Evolutionary conservation across 441 rosid genomes (phyloP).

Genomic region (Jatropha podagrica): DNA sequence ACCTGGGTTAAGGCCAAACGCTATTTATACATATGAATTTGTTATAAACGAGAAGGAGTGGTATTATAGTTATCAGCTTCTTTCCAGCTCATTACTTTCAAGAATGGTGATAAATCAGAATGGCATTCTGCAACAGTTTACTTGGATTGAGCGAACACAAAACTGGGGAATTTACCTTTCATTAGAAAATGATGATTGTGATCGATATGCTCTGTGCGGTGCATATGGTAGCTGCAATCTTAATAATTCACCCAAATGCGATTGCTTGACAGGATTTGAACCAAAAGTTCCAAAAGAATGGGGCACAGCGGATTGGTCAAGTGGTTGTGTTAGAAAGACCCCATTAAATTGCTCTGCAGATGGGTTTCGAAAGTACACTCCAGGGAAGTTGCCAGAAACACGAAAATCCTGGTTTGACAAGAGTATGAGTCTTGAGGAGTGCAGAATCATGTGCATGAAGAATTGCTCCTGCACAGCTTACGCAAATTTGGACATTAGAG

Average conservation of each 20-base stretch:
- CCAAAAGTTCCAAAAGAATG: slow-evolving; percentile 48
- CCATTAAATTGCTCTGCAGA: slow-evolving; percentile 40
- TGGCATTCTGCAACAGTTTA: slow-evolving; percentile 2
- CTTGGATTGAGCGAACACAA: neutral
- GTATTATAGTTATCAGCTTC: neutral
- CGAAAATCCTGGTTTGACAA: slow-evolving; percentile 27
- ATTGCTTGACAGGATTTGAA: slow-evolving; percentile 51
- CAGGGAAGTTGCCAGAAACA: slow-evolving; percentile 63
- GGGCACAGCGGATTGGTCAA: slow-evolving; percentile 46
- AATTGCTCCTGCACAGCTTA: slow-evolving; percentile 71
- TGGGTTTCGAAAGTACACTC: slow-evolving; percentile 38
- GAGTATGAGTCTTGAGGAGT: slow-evolving; percentile 46
- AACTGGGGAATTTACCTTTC: neutral
- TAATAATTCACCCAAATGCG: slow-evolving; percentile 53
- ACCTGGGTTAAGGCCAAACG: neutral
- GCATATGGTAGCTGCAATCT: slow-evolving; percentile 48
- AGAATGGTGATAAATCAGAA: slow-evolving; percentile 15
- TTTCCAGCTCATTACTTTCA: neutral
- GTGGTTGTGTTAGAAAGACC: slow-evolving; percentile 57
- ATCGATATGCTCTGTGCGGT: slow-evolving; percentile 23
- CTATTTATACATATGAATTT: neutral
- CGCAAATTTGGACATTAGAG: slow-evolving; percentile 42
- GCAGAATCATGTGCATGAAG: slow-evolving; percentile 41
- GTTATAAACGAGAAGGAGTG: neutral
- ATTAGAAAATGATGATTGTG: slow-evolving; percentile 8